Evolutionary conservation across 345 rosid species (phyloP).

Genomic region (Tarenaya hassleriana): DNA sequence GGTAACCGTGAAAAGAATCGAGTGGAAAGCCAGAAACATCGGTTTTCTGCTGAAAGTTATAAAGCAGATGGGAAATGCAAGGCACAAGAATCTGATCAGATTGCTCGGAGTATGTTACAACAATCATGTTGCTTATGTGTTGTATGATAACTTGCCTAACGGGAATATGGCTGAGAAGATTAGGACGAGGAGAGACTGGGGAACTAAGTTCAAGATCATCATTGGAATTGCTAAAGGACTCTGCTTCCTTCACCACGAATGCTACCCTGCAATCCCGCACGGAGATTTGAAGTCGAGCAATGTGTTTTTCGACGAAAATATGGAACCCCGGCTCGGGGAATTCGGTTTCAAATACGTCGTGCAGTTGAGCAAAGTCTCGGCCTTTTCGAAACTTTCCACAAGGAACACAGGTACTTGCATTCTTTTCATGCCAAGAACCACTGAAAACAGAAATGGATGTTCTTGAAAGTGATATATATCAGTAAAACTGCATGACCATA

Average conservation of each 20-base stretch:
- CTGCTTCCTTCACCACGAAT: conserved; percentile 84
- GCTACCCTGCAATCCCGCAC: conserved; percentile 78
- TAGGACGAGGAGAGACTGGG: conserved; percentile 52
- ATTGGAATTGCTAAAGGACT: conserved; percentile 79
- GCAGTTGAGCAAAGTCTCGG: conserved; percentile 25
- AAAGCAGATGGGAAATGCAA: conserved; percentile 55
- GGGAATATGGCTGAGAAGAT: conserved; percentile 64
- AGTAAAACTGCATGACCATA: too few relatives aligned
- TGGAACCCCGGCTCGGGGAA: conserved; percentile 68
- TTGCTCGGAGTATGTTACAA: conserved; percentile 86
- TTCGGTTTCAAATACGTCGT: conserved; percentile 36
- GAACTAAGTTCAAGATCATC: conserved; percentile 48
- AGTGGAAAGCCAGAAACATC: conserved; percentile 44
- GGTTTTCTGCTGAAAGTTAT: conserved; percentile 36
- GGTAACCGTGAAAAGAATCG: conserved; percentile 58
- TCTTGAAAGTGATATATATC: too few relatives aligned
- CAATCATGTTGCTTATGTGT: conserved; percentile 51
- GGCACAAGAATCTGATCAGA: conserved; percentile 73
- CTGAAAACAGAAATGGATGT: too few relatives aligned
- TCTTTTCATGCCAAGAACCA: too few relatives aligned
- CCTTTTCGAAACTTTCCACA: conserved; percentile 24
- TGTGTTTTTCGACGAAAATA: conserved; percentile 48
- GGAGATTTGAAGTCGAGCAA: conserved; percentile 70
- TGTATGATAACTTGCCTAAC: conserved; percentile 75
- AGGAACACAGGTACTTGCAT: conserved; percentile 22